These are phyloP conservation scores for Talaromyces thailandensis DNA, from an alignment of 495 filamentous ascomycete genomes.

Conservation along the genomic window DNA sequence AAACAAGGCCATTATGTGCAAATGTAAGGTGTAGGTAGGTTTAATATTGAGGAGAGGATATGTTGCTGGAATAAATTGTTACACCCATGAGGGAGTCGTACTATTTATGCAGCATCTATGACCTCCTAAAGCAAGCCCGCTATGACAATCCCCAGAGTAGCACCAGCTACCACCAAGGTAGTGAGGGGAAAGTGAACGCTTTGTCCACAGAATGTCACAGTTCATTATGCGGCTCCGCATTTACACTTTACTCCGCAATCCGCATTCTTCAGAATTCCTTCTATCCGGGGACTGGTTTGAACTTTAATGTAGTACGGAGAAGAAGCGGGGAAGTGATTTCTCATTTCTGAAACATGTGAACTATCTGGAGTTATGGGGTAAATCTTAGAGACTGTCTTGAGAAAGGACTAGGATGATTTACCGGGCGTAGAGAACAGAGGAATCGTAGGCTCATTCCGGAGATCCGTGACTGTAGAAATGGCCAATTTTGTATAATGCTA, in stretches of 20 bases:
- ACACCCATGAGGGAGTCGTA: not conserved
- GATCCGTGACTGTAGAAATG: not conserved
- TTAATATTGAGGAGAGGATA: not conserved
- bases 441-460: not conserved
- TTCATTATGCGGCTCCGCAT: not conserved
- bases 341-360: not conserved
- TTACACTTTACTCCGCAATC: not conserved
- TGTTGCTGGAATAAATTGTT: not conserved
- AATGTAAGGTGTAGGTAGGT: not conserved
- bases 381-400: not conserved
- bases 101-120: not conserved
- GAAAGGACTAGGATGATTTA: not conserved
- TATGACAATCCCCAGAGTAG: not conserved
- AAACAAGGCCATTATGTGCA: conserved; percentile 1
- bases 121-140: not conserved
- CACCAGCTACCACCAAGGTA: not conserved
- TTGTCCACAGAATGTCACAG: not conserved
- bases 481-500: not conserved
- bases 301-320: not conserved
- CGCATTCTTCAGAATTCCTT: not conserved
- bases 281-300: not conserved
- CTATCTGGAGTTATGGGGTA: not conserved
- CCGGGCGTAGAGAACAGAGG: not conserved
- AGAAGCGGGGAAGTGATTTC: not conserved
- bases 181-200: not conserved